These are phyloP conservation scores for Colletotrichum godetiae DNA, from an alignment of 2,329 filamentous ascomycete species.

Conservation along the genomic window DNA sequence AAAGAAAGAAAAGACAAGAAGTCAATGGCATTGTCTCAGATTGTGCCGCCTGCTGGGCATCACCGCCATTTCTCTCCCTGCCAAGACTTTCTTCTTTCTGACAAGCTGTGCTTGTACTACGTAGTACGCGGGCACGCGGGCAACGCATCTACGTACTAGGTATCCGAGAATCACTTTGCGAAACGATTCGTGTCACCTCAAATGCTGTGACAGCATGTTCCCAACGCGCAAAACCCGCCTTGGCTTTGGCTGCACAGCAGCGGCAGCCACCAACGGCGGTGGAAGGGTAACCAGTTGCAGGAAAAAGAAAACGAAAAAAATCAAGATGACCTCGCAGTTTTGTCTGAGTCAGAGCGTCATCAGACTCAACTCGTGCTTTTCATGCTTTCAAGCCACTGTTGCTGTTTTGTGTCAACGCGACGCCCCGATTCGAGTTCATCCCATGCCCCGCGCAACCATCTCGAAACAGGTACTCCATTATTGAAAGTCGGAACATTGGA, in stretches of 20 bases:
- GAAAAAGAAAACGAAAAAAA: not conserved
- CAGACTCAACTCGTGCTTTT: not conserved
- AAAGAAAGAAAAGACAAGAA: not conserved
- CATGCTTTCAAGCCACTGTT: not conserved
- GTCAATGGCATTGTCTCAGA: constrained; percentile 10
- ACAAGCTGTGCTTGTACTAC: not conserved
- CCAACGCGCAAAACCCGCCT: not conserved
- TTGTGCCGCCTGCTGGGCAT: not conserved
- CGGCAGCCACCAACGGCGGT: not conserved
- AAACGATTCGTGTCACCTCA: not conserved
- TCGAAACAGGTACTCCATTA: not conserved
- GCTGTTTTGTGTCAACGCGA: not conserved
- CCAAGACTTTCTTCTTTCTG: not conserved
- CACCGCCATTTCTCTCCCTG: not conserved
- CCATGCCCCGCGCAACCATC: not conserved
- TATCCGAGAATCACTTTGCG: not conserved
- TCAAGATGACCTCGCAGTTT: not conserved
- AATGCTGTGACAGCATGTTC: not conserved
- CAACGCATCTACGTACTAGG: too few relatives aligned
- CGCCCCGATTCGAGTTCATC: constrained; percentile 1
- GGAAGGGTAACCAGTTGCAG: not conserved
- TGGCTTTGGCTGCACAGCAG: not conserved
- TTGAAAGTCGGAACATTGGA: not conserved
- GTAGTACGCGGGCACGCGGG: not conserved
- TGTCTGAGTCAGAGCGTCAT: constrained; percentile 15